Conservation (phyloP, 148 eudicot species). For the Pouteria glomerata region DNA sequence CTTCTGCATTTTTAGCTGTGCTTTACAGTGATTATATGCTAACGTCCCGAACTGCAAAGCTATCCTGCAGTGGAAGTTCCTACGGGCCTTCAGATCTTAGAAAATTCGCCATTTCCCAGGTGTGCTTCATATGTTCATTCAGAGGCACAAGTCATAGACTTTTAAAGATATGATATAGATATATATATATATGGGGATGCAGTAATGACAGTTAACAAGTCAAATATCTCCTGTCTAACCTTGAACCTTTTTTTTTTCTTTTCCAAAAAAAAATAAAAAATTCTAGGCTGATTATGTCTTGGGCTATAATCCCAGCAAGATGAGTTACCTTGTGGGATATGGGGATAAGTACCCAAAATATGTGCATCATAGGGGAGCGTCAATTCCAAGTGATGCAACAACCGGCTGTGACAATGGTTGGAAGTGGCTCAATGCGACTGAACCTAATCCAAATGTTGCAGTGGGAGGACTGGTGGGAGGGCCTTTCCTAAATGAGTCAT, state of each 20-base stretch:
- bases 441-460: constrained; percentile 82
- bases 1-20: constrained; percentile 81
- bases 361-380: constrained; percentile 94
- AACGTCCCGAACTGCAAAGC: constrained; percentile 46
- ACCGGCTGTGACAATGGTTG: constrained; percentile 61
- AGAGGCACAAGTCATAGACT: background rate
- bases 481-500: constrained; percentile 68
- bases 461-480: constrained; percentile 86
- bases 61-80: constrained; percentile 50
- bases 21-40: constrained; percentile 92
- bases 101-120: constrained; percentile 84
- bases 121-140: constrained; percentile 13
- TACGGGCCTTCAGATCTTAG: constrained; percentile 64
- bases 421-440: constrained; percentile 46
- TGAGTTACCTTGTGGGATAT: constrained; percentile 85
- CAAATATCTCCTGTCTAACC: background rate
- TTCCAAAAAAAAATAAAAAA: too few relatives aligned
- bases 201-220: background rate
- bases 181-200: background rate
- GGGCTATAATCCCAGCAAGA: constrained; percentile 76
- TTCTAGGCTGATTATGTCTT: constrained; percentile 73
- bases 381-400: constrained; percentile 60
- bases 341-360: constrained; percentile 72
- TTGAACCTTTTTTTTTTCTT: background rate
- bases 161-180: background rate